Evolutionary conservation across 75 land plant species (phyloP).

Genomic region (Pseudotsuga menziesii): DNA sequence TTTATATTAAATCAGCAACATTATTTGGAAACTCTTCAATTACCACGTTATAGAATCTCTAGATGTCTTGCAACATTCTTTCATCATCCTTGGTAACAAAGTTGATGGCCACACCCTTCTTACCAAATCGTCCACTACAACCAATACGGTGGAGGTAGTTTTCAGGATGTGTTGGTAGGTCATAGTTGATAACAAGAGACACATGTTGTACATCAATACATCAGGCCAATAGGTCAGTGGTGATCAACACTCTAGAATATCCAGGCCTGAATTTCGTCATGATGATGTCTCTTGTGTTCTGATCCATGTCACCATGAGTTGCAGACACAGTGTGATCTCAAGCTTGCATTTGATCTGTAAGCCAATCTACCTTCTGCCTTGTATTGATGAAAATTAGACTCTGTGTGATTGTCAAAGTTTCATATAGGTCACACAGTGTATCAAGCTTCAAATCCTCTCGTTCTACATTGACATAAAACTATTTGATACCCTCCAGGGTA

Average conservation of each 20-base stretch:
- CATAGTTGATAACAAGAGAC: conserved; percentile 76
- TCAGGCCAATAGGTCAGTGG: conserved; percentile 70
- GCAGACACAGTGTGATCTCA: conserved; percentile 68
- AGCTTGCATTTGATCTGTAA: conserved; percentile 56
- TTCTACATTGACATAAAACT: conserved; percentile 49
- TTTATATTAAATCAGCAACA: conserved; percentile 54
- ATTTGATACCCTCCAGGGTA: conserved; percentile 52
- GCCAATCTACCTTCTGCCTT: conserved; percentile 61
- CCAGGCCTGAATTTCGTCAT: conserved; percentile 84
- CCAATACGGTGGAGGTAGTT: conserved; percentile 86
- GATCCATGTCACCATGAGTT: conserved; percentile 72
- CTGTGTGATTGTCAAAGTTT: conserved; percentile 66
- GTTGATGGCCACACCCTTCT: conserved; percentile 74
- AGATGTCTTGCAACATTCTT: conserved; percentile 69
- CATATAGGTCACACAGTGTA: conserved; percentile 55
- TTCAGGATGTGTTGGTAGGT: conserved; percentile 80
- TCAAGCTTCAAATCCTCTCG: conserved; percentile 50
- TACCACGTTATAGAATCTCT: conserved; percentile 60
- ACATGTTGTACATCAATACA: conserved; percentile 86
- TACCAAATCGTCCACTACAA: conserved; percentile 73
- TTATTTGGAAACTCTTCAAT: conserved; percentile 58
- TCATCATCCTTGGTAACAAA: conserved; percentile 67
- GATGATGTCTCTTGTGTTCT: conserved; percentile 63
- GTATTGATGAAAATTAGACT: conserved; percentile 76
- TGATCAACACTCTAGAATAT: conserved; percentile 72